These are phyloP conservation scores for Platismatia glauca DNA, from an alignment of 495 filamentous ascomycete species.

Conservation along the genomic window DNA sequence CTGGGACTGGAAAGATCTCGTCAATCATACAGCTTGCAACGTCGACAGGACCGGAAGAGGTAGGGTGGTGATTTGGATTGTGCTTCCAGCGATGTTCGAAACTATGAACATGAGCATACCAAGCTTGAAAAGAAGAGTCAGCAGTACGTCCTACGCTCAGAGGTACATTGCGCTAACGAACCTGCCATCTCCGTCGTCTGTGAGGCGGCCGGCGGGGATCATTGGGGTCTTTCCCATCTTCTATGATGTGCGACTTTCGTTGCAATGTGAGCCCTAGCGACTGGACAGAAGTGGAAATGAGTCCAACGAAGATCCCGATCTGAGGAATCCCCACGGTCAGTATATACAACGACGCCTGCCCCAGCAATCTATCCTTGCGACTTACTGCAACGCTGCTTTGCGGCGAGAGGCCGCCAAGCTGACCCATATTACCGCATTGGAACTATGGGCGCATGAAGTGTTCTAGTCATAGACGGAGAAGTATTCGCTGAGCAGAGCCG, in stretches of 20 bases:
- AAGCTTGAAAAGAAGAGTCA: slow-evolving; percentile 35
- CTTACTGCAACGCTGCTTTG: slow-evolving; percentile 78
- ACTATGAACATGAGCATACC: slow-evolving; percentile 97
- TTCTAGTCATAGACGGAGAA: not conserved
- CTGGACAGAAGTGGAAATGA: slow-evolving; percentile 87
- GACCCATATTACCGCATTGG: slow-evolving; percentile 47
- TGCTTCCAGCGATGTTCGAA: slow-evolving; percentile 87
- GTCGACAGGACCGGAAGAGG: slow-evolving; percentile 92
- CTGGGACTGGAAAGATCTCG: slow-evolving; percentile 21
- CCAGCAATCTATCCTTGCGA: slow-evolving; percentile 12
- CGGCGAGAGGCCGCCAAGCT: slow-evolving; percentile 75
- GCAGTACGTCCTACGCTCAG: not conserved
- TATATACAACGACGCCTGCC: not conserved
- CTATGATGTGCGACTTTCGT: slow-evolving; percentile 94
- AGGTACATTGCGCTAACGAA: slow-evolving; percentile 24
- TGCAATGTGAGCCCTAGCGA: slow-evolving; percentile 95
- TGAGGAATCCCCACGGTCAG: slow-evolving; percentile 30
- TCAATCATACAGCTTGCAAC: slow-evolving; percentile 62
- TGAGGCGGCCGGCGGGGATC: slow-evolving; percentile 78
- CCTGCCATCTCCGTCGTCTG: slow-evolving; percentile 88
- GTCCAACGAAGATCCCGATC: slow-evolving; percentile 87
- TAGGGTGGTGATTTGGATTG: slow-evolving; percentile 94
- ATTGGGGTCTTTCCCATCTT: slow-evolving; percentile 83
- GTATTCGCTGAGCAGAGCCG: not conserved
- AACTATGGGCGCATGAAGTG: not conserved